Conservation (phyloP, 129 eudicot species). For the Pseudognaphalium luteoalbum region DNA sequence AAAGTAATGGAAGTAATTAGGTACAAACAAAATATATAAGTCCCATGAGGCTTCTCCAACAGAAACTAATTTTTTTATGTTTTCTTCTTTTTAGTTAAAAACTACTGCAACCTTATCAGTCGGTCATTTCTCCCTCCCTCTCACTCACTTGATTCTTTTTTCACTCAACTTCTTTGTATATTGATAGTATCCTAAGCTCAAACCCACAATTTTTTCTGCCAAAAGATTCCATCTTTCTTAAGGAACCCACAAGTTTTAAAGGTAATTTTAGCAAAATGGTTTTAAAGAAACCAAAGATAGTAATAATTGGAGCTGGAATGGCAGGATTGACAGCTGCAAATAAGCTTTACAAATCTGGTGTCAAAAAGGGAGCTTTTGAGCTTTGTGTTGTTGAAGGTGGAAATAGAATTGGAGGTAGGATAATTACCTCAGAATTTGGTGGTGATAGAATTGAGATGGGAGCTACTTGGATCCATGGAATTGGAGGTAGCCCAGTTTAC, state of each 20-base stretch:
- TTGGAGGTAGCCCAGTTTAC: slow-evolving; percentile 76
- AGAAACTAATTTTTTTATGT: slow-evolving; percentile 8
- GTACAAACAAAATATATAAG: slow-evolving; percentile 19
- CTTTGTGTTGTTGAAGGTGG: slow-evolving; percentile 83
- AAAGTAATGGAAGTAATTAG: slow-evolving; percentile 13
- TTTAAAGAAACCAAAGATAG: slow-evolving; percentile 66
- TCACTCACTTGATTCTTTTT: not conserved
- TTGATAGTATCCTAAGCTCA: slow-evolving; percentile 27
- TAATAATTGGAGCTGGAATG: slow-evolving; percentile 91
- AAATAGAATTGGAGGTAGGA: slow-evolving; percentile 78
- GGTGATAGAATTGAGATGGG: slow-evolving; percentile 92
- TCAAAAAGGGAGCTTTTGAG: slow-evolving; percentile 57
- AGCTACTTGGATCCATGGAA: slow-evolving; percentile 99
- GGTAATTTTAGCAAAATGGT: slow-evolving; percentile 44
- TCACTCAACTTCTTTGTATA: not conserved
- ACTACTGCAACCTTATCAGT: slow-evolving; percentile 11
- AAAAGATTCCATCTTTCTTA: not conserved
- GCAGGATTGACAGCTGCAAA: slow-evolving; percentile 91
- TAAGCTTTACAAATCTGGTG: slow-evolving; percentile 64
- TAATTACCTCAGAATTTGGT: slow-evolving; percentile 70
- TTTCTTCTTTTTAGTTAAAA: slow-evolving; percentile 8
- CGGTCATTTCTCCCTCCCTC: slow-evolving; percentile 17
- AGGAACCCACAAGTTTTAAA: slow-evolving; percentile 1
- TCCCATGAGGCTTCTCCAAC: slow-evolving; percentile 12
- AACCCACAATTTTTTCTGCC: slow-evolving; percentile 22